Conservation (phyloP, 495 filamentous ascomycete genomes). For the Xylaria curta region DNA sequence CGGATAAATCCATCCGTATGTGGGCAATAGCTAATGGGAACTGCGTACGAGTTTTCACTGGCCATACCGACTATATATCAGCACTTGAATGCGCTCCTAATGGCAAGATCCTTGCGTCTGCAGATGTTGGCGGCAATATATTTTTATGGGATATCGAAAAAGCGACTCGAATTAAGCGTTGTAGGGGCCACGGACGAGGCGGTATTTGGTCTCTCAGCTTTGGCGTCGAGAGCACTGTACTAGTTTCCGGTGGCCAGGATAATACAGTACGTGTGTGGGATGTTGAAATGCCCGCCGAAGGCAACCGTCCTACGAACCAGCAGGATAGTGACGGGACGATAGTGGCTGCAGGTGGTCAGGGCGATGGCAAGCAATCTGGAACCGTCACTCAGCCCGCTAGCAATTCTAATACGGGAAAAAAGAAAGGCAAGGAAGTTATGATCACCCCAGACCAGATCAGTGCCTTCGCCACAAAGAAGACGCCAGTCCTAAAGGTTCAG, state of each 20-base stretch:
- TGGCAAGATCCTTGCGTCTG: slow-evolving; percentile 86
- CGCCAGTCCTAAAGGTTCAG: slow-evolving; percentile 88
- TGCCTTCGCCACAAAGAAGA: slow-evolving; percentile 94
- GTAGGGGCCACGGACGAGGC: slow-evolving; percentile 91
- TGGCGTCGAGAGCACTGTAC: slow-evolving; percentile 84
- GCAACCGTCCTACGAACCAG: slow-evolving; percentile 36
- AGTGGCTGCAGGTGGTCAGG: slow-evolving; percentile 58
- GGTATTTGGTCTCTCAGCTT: slow-evolving; percentile 93
- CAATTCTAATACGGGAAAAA: slow-evolving; percentile 66
- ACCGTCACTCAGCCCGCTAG: slow-evolving; percentile 44
- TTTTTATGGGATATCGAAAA: slow-evolving; percentile 90
- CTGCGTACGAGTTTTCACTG: slow-evolving; percentile 88
- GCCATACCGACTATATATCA: slow-evolving; percentile 84
- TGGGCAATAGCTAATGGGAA: slow-evolving; percentile 89
- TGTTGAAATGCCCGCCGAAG: slow-evolving; percentile 66
- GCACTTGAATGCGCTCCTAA: slow-evolving; percentile 82
- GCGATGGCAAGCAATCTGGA: slow-evolving; percentile 53
- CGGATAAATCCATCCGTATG: slow-evolving; percentile 93
- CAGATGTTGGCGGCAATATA: slow-evolving; percentile 83
- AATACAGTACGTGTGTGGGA: slow-evolving; percentile 95
- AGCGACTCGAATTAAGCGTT: slow-evolving; percentile 83
- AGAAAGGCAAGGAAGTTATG: slow-evolving; percentile 87
- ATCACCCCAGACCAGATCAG: slow-evolving; percentile 92
- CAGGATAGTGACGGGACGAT: slow-evolving; percentile 48
- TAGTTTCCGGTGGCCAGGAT: slow-evolving; percentile 91